Base-by-base conservation (phyloP, 192 early-diverging fungal genomes). In the Spizellomyces punctatus region DNA sequence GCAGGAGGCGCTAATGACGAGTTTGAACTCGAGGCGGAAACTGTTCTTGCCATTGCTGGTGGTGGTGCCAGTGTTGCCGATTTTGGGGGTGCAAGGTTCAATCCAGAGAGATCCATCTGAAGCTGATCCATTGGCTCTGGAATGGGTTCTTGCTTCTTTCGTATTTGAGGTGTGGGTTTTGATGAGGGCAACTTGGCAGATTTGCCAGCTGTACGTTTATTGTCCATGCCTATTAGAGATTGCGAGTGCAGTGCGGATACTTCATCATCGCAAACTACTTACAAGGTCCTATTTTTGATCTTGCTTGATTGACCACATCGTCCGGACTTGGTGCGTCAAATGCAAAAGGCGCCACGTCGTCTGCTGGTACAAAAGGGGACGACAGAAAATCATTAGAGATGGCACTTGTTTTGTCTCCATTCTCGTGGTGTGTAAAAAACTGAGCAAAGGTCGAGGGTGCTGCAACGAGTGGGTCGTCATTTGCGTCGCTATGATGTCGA, bases 321-420 rank as follows among this genome's bases (percentile, higher is more conserved):
- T 94, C 94, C 8, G 94, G 93, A 75, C 94, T 95, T 16, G 92
- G 93, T 8, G 82, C 83, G 59, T 90, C 82, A 79, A 96, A 95
- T 9, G 64, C 67, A 79, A 95, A 96, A 46, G 67, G 74, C 12
- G 56, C 58, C 21, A 57, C 49, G 44, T 64, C 63, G 46, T 41
- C 55, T n/a, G 52, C 67, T 65, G 46, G n/a, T 21, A 45, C 52
- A 21, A 48, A 46, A n/a, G 58, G 27, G 47, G 52, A 54, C 41
- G 16, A 44, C 27, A 10, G n/a, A 41, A 41, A 42, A 54, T 42
- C 66, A 64, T 46, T 16, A 45, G 48, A 41, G 21, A 46, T 17
- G 46, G 16, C 50, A 45, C 49, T 49, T 17, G 52, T 45, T 17
- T 46, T 41, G 49, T 45, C 21, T 10, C 8, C 44, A 5, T n/a